A percentile compares a stretch with the other conserved stretches of the same genome.
Evolutionary conservation across 768 basidiomycete species (phyloP).

Genomic region (Amanita subjunquillea): DNA sequence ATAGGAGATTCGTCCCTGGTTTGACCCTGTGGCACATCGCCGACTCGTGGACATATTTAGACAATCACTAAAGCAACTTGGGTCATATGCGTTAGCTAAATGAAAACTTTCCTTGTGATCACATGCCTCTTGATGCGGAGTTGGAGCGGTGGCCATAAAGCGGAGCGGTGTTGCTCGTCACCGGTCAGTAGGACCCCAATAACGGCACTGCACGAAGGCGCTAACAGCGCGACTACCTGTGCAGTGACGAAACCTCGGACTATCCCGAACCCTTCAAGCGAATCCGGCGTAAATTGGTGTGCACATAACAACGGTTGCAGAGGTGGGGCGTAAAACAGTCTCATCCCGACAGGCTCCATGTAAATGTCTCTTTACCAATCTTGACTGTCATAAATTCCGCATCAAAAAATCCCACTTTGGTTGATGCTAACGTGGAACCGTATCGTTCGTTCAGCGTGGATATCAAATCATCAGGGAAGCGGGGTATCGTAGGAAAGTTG

Average conservation of each 20-base stretch:
- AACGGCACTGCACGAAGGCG: neutral
- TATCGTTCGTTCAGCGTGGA: constrained; percentile 38
- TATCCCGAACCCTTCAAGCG: neutral
- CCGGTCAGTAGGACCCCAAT: neutral
- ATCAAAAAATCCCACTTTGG: constrained; percentile 37
- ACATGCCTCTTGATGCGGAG: neutral
- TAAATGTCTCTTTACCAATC: constrained; percentile 57
- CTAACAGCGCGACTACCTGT: neutral
- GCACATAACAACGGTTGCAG: neutral
- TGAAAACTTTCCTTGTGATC: neutral
- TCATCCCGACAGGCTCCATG: constrained; percentile 31
- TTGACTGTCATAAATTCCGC: constrained; percentile 47
- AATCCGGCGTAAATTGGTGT: neutral
- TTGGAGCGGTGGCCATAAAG: neutral
- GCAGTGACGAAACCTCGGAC: neutral
- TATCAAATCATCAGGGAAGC: constrained; percentile 40
- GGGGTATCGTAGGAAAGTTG: constrained; percentile 37
- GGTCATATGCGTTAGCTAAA: constrained; percentile 1
- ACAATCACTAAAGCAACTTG: constrained; percentile 1
- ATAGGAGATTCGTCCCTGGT: neutral
- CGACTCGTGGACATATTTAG: neutral
- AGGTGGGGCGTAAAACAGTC: neutral
- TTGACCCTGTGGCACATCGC: neutral
- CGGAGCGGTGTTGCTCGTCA: neutral
- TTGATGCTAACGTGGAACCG: constrained; percentile 28